A percentile compares a stretch with the other conserved stretches of the same genome.
phyloP scores from a whole-genome alignment of 2,329 filamentous ascomycete species.

The Dissoconium aciculare region DNA sequence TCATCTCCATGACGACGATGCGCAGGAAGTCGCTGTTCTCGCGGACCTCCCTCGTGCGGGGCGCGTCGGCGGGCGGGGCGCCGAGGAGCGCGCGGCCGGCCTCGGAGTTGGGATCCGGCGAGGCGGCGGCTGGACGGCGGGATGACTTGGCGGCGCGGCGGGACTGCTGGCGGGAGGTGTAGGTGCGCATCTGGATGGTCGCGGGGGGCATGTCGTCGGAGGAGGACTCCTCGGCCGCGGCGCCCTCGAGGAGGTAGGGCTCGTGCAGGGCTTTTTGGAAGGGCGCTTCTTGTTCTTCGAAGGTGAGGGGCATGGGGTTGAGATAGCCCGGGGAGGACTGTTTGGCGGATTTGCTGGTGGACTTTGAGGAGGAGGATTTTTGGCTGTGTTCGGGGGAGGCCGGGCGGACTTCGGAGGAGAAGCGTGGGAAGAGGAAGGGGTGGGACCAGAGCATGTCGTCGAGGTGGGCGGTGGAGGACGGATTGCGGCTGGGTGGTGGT shows the following conservation, averaged over 20 bases:
- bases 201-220: conserved; percentile 26
- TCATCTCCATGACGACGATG: conserved; percentile 52
- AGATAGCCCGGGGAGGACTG: no score
- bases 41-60: conserved; percentile 45
- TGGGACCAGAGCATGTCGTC: conserved; percentile 48
- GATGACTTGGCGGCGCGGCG: conserved; percentile 14
- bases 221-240: conserved; percentile 15
- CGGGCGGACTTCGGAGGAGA: conserved; percentile 47
- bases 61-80: conserved; percentile 14
- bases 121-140: conserved; percentile 22
- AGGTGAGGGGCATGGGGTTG: conserved; percentile 36
- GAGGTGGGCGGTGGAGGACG: no score
- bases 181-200: conserved; percentile 50
- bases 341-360: conserved; percentile 33
- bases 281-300: conserved; percentile 25
- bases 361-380: conserved; percentile 39
- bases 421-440: conserved; percentile 40
- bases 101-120: conserved; percentile 29
- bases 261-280: conserved; percentile 25
- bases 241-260: conserved; percentile 19
- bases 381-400: conserved; percentile 34
- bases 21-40: conserved; percentile 51
- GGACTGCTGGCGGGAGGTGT: no score
- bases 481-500: no score
- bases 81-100: conserved; percentile 28